Conservation (phyloP, 1,284 basidiomycete genomes). For the Exsudoporus floridanus region DNA sequence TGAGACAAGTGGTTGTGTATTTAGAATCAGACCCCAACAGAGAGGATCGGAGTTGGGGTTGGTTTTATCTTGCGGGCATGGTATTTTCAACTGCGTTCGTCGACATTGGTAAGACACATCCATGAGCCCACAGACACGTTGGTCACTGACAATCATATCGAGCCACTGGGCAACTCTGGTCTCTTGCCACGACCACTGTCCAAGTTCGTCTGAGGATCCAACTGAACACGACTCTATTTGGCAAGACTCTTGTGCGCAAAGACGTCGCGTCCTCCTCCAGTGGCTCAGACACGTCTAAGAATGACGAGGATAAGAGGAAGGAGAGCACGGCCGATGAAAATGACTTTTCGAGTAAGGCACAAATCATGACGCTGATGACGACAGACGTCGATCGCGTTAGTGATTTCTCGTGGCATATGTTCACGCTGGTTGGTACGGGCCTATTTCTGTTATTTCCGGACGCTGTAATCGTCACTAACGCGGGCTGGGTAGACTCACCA, state of each 20-base stretch:
- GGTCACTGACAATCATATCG: conserved; percentile 8
- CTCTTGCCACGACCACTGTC: conserved; percentile 67
- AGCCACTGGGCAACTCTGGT: conserved; percentile 62
- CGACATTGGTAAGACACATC: conserved; percentile 51
- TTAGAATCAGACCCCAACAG: conserved; percentile 63
- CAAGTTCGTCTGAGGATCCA: conserved; percentile 77
- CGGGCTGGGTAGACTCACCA: conserved; percentile 63
- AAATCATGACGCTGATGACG: conserved; percentile 72
- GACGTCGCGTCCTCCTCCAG: conserved; percentile 70
- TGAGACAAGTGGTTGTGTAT: conserved; percentile 70
- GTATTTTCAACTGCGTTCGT: conserved; percentile 63
- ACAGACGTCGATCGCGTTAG: conserved; percentile 84
- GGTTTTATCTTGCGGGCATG: conserved; percentile 69
- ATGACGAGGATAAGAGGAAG: conserved; percentile 32
- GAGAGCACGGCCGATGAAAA: conserved; percentile 55
- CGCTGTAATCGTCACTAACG: conserved; percentile 14
- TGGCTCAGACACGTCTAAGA: conserved; percentile 24
- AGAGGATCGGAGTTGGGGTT: conserved; percentile 64
- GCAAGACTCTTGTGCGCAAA: conserved; percentile 87
- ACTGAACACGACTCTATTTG: conserved; percentile 83
- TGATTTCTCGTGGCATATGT: conserved; percentile 81
- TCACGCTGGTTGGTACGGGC: conserved; percentile 56
- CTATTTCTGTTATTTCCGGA: conserved; percentile 1
- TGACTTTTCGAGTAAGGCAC: conserved; percentile 85
- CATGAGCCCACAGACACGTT: neutral